Percentiles rank a stretch among this genome's conserved stretches.
Conservation (phyloP, 192 early-diverging fungal genomes). For the Kickxella alabastrina region DNA sequence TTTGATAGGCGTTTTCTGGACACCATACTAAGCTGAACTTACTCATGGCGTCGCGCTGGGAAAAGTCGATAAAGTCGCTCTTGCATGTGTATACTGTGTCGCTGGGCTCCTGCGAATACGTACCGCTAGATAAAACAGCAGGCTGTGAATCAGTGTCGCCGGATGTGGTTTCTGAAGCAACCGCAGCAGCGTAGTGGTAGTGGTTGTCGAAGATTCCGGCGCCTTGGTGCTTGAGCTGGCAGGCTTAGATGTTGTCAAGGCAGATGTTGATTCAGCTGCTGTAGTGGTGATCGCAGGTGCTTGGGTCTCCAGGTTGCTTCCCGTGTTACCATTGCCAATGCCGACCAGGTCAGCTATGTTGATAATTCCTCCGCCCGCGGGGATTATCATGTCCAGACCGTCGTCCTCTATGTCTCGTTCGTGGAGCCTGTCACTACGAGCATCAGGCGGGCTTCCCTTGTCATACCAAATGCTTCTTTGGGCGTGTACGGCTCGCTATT, state of each 20-base stretch:
- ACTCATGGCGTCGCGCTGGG: constrained; percentile 19
- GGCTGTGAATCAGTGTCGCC: too few relatives aligned
- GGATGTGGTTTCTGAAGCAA: too few relatives aligned
- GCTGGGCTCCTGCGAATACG: constrained; percentile 17
- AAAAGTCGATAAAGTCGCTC: constrained; percentile 35
- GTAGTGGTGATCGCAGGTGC: neutral
- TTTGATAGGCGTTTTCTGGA: constrained; percentile 43
- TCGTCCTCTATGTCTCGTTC: constrained; percentile 9
- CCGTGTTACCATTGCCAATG: constrained; percentile 6
- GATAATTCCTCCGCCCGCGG: constrained; percentile 24
- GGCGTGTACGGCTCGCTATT: constrained; percentile 22
- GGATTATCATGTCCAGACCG: constrained; percentile 24
- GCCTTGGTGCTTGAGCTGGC: neutral
- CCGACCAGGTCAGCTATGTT: constrained; percentile 21
- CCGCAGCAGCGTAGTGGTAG: too few relatives aligned
- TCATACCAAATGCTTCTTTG: constrained; percentile 4
- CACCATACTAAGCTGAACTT: constrained; percentile 48
- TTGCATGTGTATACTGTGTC: constrained; percentile 20
- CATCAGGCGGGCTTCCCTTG: neutral
- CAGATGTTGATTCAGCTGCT: constrained; percentile 5
- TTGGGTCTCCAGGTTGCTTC: neutral
- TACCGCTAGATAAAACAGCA: too few relatives aligned
- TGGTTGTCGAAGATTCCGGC: neutral
- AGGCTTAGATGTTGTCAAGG: too few relatives aligned
- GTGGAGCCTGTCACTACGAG: constrained; percentile 3